A percentile compares a stretch with the other conserved stretches of the same genome.
These are phyloP conservation scores for Pichia sp. DNA, from an alignment of 1,139 yeast species.

Conservation along the genomic window DNA sequence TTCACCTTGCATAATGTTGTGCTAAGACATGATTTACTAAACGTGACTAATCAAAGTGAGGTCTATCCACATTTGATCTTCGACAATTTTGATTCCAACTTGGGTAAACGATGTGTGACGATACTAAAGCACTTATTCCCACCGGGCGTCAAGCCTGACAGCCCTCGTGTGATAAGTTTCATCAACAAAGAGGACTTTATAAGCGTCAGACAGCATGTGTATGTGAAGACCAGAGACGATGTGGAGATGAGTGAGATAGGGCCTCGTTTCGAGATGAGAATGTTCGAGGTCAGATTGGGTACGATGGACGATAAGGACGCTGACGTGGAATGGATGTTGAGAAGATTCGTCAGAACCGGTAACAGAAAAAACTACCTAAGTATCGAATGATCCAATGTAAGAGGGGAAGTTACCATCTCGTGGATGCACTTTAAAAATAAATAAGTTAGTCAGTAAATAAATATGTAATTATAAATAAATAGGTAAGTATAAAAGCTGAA, in stretches of 20 bases:
- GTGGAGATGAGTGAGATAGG: conserved; percentile 96
- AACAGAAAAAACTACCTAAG: conserved; percentile 82
- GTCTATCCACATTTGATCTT: conserved; percentile 91
- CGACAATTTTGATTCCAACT: conserved; percentile 78
- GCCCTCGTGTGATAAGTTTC: conserved; percentile 86
- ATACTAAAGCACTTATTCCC: conserved; percentile 88
- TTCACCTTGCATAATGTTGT: conserved; percentile 94
- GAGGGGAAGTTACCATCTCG: neutral
- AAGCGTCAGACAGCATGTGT: conserved; percentile 91
- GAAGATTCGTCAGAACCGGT: conserved; percentile 91
- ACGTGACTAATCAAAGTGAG: conserved; percentile 84
- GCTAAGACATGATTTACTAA: conserved; percentile 84
- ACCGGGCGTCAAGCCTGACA: conserved; percentile 90
- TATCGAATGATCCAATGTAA: conserved; percentile 18
- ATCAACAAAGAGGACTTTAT: conserved; percentile 88
- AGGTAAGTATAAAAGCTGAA: neutral
- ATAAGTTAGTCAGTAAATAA: neutral
- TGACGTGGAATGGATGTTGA: conserved; percentile 94
- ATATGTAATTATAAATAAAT: conserved; percentile 2
- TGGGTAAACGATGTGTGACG: conserved; percentile 80
- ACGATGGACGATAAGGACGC: conserved; percentile 94
- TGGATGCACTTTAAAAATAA: neutral
- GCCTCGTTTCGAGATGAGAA: conserved; percentile 96
- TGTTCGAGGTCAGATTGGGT: conserved; percentile 83
- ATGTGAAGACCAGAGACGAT: conserved; percentile 79